These are phyloP conservation scores for Septoria petroselini DNA, from an alignment of 2,329 filamentous ascomycete genomes.

Conservation along the genomic window DNA sequence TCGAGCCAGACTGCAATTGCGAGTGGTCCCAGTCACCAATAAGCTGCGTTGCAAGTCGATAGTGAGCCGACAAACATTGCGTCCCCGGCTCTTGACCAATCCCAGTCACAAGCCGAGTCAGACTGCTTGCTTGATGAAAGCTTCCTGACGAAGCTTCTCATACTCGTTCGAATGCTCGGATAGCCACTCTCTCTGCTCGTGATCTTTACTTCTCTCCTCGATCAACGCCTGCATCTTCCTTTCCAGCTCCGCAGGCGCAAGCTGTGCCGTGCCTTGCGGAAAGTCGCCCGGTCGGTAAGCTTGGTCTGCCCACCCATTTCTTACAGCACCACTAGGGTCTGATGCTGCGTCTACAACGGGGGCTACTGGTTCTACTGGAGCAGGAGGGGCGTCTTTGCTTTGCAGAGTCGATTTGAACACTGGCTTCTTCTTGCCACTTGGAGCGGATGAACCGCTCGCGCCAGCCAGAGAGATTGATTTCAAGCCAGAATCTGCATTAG, in stretches of 20 bases:
- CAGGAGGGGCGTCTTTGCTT: background rate
- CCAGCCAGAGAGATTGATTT: conserved; percentile 46
- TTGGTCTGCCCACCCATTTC: conserved; percentile 4
- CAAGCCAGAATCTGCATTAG: conserved; percentile 60
- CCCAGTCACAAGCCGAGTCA: too few species aligned
- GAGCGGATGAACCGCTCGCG: background rate
- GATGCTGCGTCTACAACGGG: background rate
- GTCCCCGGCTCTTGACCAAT: too few species aligned
- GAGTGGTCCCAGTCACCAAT: too few species aligned
- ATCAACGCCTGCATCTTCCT: conserved; percentile 3
- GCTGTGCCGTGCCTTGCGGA: conserved; percentile 2
- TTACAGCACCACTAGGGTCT: conserved; percentile 1
- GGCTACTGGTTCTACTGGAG: background rate
- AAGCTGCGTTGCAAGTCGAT: too few species aligned
- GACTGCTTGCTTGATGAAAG: background rate
- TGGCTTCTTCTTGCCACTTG: conserved; percentile 31
- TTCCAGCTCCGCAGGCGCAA: background rate
- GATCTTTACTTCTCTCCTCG: background rate
- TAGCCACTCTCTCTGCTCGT: background rate
- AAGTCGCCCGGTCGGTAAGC: conserved; percentile 1
- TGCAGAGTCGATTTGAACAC: conserved; percentile 35
- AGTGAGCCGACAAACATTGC: too few species aligned
- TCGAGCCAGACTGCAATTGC: too few species aligned
- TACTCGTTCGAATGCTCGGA: conserved; percentile 2
- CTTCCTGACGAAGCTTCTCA: background rate